phyloP scores from a whole-genome alignment of 129 eudicot species.

The Flaveria ramosissima region DNA sequence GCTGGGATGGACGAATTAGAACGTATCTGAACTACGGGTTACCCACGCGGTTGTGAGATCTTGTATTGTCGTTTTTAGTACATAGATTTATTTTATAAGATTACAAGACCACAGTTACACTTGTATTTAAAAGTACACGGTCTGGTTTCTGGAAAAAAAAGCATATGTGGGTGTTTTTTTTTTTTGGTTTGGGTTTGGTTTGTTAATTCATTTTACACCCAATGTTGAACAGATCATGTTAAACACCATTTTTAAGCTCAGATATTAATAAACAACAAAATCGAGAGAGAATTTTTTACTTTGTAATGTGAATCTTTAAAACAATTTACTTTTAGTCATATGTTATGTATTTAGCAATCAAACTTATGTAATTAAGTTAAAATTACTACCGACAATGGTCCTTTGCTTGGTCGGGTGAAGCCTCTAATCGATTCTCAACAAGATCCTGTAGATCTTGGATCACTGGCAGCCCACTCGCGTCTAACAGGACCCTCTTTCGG shows the following conservation, averaged over 20 bases:
- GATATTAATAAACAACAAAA: neutral
- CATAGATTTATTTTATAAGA: constrained; percentile 11
- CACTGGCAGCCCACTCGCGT: too few species aligned
- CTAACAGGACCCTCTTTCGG: too few species aligned
- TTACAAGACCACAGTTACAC: constrained; percentile 21
- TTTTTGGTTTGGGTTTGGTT: constrained; percentile 10
- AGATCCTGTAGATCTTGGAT: too few species aligned
- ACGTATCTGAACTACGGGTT: constrained; percentile 78
- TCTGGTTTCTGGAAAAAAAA: constrained; percentile 24
- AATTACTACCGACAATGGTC: too few species aligned
- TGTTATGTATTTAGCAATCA: too few species aligned
- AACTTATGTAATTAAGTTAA: too few species aligned
- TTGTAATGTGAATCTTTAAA: neutral
- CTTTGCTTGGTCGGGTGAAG: too few species aligned
- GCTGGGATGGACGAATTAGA: constrained; percentile 81
- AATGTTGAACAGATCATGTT: constrained; percentile 10
- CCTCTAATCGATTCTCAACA: too few species aligned
- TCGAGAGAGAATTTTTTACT: neutral
- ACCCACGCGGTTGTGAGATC: constrained; percentile 51
- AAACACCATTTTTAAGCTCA: neutral
- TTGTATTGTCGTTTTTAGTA: constrained; percentile 1
- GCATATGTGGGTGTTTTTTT: neutral
- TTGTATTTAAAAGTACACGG: constrained; percentile 2
- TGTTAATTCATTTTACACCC: constrained; percentile 1
- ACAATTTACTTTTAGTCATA: too few species aligned